Evolutionary conservation across 1,284 basidiomycete genomes (phyloP).

Genomic region (Pyrrhoderma noxium): DNA sequence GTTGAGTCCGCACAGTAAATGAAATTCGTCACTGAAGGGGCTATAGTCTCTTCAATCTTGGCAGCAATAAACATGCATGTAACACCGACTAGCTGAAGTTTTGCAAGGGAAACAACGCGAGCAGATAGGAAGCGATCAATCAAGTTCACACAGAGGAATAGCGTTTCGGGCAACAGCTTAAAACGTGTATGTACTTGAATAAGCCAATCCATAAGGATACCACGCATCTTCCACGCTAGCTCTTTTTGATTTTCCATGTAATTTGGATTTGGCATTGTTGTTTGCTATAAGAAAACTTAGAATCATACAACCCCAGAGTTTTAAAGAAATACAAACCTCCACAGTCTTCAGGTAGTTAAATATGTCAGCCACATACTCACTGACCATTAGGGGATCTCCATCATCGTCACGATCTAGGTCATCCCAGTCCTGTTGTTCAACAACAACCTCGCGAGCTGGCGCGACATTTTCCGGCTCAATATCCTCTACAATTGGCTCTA

Average conservation of each 20-base stretch:
- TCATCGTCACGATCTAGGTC: constrained; percentile 90
- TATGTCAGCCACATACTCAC: constrained; percentile 93
- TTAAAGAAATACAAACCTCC: constrained; percentile 39
- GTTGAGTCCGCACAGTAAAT: constrained; percentile 84
- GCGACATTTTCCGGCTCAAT: constrained; percentile 28
- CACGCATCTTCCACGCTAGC: constrained; percentile 90
- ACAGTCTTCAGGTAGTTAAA: constrained; percentile 84
- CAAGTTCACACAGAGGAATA: constrained; percentile 92
- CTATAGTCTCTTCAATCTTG: constrained; percentile 95
- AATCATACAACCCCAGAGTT: constrained; percentile 8
- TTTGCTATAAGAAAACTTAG: constrained; percentile 40
- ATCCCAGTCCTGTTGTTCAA: constrained; percentile 64
- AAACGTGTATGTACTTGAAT: constrained; percentile 95
- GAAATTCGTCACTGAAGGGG: constrained; percentile 85
- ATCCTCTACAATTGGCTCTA: constrained; percentile 25
- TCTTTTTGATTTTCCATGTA: constrained; percentile 92
- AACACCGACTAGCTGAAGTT: constrained; percentile 92
- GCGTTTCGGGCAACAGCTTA: constrained; percentile 89
- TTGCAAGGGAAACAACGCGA: constrained; percentile 85
- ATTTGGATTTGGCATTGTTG: constrained; percentile 78
- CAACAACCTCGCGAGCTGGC: constrained; percentile 31
- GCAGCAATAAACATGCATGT: constrained; percentile 91
- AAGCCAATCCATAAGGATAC: constrained; percentile 94
- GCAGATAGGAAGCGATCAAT: constrained; percentile 94
- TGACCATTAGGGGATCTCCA: constrained; percentile 96